These are phyloP conservation scores for Trichosporon sp. DNA, from an alignment of 1,284 basidiomycete species.

Conservation along the genomic window DNA sequence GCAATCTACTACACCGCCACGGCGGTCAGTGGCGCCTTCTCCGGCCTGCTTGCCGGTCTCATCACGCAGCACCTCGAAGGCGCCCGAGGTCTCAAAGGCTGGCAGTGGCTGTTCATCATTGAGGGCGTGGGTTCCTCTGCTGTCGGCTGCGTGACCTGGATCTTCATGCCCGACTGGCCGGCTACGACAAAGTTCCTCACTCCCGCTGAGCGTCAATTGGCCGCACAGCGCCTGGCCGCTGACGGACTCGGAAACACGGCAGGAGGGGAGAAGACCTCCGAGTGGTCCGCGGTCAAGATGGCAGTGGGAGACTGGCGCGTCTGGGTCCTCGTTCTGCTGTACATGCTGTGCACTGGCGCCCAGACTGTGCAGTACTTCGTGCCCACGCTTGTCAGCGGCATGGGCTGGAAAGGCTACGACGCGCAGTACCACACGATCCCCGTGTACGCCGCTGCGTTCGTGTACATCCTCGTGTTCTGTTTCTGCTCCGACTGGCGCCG, in stretches of 20 bases:
- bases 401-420: constrained; percentile 48
- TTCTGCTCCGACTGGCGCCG: constrained; percentile 56
- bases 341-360: constrained; percentile 57
- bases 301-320: constrained; percentile 45
- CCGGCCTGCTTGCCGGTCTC: constrained; percentile 56
- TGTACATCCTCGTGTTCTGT: constrained; percentile 56
- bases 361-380: constrained; percentile 61
- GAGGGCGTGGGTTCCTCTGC: constrained; percentile 50
- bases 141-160: constrained; percentile 44
- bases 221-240: constrained; percentile 55
- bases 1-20: constrained; percentile 56
- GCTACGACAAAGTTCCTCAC: constrained; percentile 57
- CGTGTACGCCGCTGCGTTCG: constrained; percentile 54
- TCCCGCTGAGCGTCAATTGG: constrained; percentile 56
- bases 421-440: constrained; percentile 61
- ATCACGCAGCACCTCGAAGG: constrained; percentile 54
- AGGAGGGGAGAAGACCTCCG: constrained; percentile 46
- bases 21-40: constrained; percentile 56
- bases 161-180: constrained; percentile 55
- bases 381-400: constrained; percentile 54
- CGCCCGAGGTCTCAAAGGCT: constrained; percentile 49
- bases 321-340: constrained; percentile 55
- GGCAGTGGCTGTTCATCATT: constrained; percentile 56
- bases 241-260: constrained; percentile 54
- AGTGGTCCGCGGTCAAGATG: constrained; percentile 55